Base-by-base conservation (phyloP, 768 basidiomycete genomes). In the Podaxis carcinomalis region DNA sequence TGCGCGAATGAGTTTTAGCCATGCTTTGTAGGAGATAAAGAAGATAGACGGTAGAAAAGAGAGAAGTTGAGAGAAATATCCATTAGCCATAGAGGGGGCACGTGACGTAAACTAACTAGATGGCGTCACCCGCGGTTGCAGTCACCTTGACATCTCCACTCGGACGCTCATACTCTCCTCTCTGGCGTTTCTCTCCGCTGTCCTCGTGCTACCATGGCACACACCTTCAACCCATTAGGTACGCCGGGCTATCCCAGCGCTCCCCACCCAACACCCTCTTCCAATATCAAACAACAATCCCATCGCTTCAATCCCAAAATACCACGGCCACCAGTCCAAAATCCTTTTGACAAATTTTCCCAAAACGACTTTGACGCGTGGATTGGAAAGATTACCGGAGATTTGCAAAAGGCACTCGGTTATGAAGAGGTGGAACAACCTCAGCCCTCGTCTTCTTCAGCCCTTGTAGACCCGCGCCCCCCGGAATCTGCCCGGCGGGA, bases 281-380 rank as follows among this genome's bases (percentile, higher is more conserved):
- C 66, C 65, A 28, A 60, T 49, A 11, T 62, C 63, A 7, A 37
- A 69, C 54, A 61, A 51, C 10, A 49, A 67, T 16, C 39, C 14
- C 5, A 16, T 19, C 42, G 5, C 16, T 49, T 46, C 40, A 60
- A 47, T 0, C 57, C 65, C 11, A 71, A 65, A 50, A 16, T 65
- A 1, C 55, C 67, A 1, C 77, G 78, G 19, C 73, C 84, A 5
- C 87, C 88, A 19, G 80, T 88, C 56, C 71, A 82, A 56, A 90
- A 90, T 66, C 89, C 89, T 1, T 90, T 85, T 69, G 87, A 90
- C 70, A 86, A 86, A 69, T 88, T 90, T 69, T 78, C 86, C 1
- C 79, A 84, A 68, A 73, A 77, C 1, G 83, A 89, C 64, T 90
- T 89, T 66, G 87, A 90, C 77, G 75, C 79, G 68, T 90, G 85